These are phyloP conservation scores for Pythium folliculosum DNA, from an alignment of 352 stramenopile species.

Conservation along the genomic window DNA sequence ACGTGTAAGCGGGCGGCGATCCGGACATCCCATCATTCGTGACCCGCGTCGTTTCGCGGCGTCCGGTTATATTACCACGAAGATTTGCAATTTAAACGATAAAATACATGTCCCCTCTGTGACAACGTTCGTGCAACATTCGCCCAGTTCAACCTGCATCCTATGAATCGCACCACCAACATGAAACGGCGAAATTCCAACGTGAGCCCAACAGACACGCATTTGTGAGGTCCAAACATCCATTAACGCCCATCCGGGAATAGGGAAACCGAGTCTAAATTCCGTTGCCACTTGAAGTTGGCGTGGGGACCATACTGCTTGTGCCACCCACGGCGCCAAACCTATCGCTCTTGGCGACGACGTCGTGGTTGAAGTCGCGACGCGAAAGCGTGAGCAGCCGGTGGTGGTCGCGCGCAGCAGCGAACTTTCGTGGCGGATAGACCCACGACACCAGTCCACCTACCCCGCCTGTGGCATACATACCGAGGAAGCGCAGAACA, in stretches of 20 bases:
- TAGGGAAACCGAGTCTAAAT: neutral
- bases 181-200: constrained; percentile 29
- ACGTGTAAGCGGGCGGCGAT: constrained; percentile 33
- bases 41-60: constrained; percentile 10
- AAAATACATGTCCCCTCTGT: constrained; percentile 27
- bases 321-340: neutral
- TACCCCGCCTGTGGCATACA: neutral
- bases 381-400: neutral
- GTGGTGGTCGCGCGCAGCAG: neutral
- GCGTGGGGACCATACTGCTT: neutral
- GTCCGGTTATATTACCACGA: constrained; percentile 21
- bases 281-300: neutral
- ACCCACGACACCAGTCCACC: neutral
- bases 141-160: neutral
- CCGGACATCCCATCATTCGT: neutral
- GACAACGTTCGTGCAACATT: constrained; percentile 20
- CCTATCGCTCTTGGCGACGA: neutral
- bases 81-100: constrained; percentile 26
- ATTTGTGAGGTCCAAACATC: constrained; percentile 5
- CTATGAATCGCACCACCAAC: constrained; percentile 2
- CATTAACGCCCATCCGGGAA: constrained; percentile 18
- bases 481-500: neutral
- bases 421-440: neutral
- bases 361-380: neutral
- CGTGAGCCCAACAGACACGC: constrained; percentile 13